These are phyloP conservation scores for Claviceps quebecensis DNA, from an alignment of 2,329 filamentous ascomycete species.

Conservation along the genomic window DNA sequence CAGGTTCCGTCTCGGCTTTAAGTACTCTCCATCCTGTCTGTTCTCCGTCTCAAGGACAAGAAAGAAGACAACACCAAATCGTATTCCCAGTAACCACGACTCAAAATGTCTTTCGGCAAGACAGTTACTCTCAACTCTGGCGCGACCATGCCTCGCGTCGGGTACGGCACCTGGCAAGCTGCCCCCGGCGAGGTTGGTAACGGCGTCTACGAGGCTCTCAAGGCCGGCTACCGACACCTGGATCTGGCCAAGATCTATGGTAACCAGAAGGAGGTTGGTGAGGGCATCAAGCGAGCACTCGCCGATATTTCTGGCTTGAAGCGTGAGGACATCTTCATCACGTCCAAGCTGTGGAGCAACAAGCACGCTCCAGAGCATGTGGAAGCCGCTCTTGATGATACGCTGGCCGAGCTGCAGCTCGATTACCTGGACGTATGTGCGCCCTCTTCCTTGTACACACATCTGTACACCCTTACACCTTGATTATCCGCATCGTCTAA, in stretches of 20 bases:
- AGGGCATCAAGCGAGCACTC: conserved; percentile 35
- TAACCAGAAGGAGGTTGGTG: conserved; percentile 48
- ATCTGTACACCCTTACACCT: background rate
- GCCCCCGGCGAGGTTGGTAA: conserved; percentile 48
- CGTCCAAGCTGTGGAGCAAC: conserved; percentile 54
- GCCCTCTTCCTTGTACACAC: background rate
- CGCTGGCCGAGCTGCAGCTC: conserved; percentile 38
- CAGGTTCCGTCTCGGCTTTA: background rate
- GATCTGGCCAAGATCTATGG: conserved; percentile 41
- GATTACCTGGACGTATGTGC: conserved; percentile 40
- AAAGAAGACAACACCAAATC: background rate
- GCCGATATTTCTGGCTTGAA: conserved; percentile 35
- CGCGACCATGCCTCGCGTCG: conserved; percentile 48
- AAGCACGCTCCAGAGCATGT: conserved; percentile 46
- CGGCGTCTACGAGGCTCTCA: conserved; percentile 50
- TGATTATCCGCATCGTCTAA: background rate
- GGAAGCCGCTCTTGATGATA: conserved; percentile 39
- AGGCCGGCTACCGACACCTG: conserved; percentile 51
- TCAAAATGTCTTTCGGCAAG: conserved; percentile 39
- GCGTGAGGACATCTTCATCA: conserved; percentile 45
- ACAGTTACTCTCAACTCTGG: conserved; percentile 49
- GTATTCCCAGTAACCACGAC: background rate
- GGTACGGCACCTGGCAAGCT: conserved; percentile 54
- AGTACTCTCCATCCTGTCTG: background rate
- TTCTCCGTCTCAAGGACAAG: background rate